A percentile compares a stretch with the other conserved stretches of the same genome.
phyloP scores from a whole-genome alignment of 345 rosid species.

The Eucalyptus pauciflora region DNA sequence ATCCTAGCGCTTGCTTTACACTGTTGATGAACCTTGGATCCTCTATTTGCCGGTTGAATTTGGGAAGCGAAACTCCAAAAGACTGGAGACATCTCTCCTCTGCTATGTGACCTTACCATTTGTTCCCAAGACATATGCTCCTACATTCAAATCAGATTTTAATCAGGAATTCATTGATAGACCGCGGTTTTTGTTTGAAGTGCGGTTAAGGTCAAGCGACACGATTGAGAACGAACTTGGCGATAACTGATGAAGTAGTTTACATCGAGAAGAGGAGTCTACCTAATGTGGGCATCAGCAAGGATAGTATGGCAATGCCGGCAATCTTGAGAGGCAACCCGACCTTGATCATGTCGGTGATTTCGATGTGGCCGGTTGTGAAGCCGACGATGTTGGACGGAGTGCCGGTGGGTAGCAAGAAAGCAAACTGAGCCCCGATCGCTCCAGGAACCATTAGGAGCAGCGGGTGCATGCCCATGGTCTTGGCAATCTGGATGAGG shows the following conservation, averaged over 20 bases:
- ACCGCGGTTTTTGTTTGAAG: not conserved
- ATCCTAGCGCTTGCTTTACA: not conserved
- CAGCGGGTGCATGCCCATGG: constrained; percentile 64
- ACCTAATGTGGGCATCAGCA: constrained; percentile 91
- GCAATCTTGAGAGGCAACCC: constrained; percentile 69
- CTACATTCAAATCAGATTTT: constrained; percentile 11
- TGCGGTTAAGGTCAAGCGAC: not conserved
- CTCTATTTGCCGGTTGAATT: not conserved
- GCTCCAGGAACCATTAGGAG: constrained; percentile 73
- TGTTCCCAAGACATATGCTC: constrained; percentile 62
- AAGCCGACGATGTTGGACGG: constrained; percentile 84
- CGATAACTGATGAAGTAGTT: not conserved
- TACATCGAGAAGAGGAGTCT: not conserved
- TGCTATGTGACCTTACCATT: constrained; percentile 10
- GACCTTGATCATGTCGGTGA: constrained; percentile 59
- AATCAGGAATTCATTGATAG: not conserved
- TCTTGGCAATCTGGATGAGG: constrained; percentile 61
- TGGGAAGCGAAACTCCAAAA: not conserved
- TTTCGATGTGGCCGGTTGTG: constrained; percentile 75
- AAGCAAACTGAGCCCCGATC: constrained; percentile 73
- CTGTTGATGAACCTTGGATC: not conserved
- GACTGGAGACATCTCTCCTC: not conserved
- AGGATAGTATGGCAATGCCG: constrained; percentile 32
- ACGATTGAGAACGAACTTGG: rapidly evolving
- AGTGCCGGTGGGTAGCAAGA: constrained; percentile 72